Evolutionary conservation across 495 filamentous ascomycete species (phyloP), one percentile per base, ranked within the genome.

Genomic region (Penicillium coprophilum): DNA sequence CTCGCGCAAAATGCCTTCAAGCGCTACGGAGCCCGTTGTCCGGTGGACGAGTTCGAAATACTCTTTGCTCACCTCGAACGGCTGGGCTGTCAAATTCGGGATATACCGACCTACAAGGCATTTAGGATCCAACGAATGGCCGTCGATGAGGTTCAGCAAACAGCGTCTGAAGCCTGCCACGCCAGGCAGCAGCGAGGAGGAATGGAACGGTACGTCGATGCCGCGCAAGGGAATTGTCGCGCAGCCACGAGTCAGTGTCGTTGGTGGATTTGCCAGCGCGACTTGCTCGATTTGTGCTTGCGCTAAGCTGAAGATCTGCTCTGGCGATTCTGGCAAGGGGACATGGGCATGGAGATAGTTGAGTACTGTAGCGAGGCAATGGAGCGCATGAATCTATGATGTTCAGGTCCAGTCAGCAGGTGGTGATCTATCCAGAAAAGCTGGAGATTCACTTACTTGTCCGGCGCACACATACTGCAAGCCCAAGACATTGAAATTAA

Each of bases 171-270:
- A 63, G 11, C 43, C 38, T 30, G 51, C 50, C 9, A 66, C 53
- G 21, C 57, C 57, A 36, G 31, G 30, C 0, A 58, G 64, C 8
- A 78, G 58, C 41, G 68, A 65, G 21, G 56, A 64, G 1, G 65
- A 72, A 56, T 78, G 76, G 51, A 78, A 78, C 1, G 76, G 76
- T 3, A 78, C 69, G 41, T 78, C 73, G 31, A 78, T 76, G 13
- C 36, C 36, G 10, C 28, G 54, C 8, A 78, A 65, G 1, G 76
- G 76, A 15, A 72, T 69, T 0, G 68, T 74, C 0, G 70, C 71
- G 9, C 24, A 55, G 3, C 70, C 71, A 13, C 63, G 65, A 28
- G 46, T 5, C 24, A 36, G 7, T 30, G 31, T 28, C 28, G 27
- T 23, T 49, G 43, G 15, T 38, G 30, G 31, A 28, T 53, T 40